Evolutionary conservation across 768 basidiomycete species (phyloP), one percentile per base, ranked within the genome.

Genomic region (Suillus subalutaceus): DNA sequence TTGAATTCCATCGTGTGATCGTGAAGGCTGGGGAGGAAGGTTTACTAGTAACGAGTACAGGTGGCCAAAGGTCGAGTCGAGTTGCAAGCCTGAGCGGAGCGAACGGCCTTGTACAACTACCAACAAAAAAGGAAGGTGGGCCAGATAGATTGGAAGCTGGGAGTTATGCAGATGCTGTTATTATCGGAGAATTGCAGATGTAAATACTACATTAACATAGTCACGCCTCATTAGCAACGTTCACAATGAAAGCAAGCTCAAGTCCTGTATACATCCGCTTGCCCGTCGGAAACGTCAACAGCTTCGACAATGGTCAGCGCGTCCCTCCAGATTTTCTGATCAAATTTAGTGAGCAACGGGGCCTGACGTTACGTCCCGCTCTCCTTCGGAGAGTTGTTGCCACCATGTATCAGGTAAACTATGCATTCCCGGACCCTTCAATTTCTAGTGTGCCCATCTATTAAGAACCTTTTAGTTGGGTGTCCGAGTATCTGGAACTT

Each of bases 1-100:
- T 87, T 1, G 94, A 95, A 71, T 96, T 92, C 76, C 94, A 96
- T 75, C 89, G 94, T 6, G 93, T 90, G 4, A 70, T 86, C 18
- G 81, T 96, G 46, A 78, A 78, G n/a, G 79, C 82, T 1, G 68
- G 69, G 0, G 62, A 72, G 6, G 75, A 77, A 37, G 84, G 84
- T 9, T 79, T 93, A 63, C 82, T 81, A 64, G 94, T 93, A 2
- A 85, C 82, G 69, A 94, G 90, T 63, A 96, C 94, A 0, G 94
- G 95, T 30, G 92, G 93, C 0, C 95, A 97, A 74, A 82, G 94
- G 7, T 94, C 93, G 20, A 93, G 91, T 71, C 82, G 92, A 30
- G 89, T 91, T 5, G 90, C 90, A 15, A 95, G 93, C 70, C 72
- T 97, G 59, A 88, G 84, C 50, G 90, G 90, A 2, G 93, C 93